phyloP scores from a whole-genome alignment of 345 rosid genomes.

The Xanthoceras sorbifolium region DNA sequence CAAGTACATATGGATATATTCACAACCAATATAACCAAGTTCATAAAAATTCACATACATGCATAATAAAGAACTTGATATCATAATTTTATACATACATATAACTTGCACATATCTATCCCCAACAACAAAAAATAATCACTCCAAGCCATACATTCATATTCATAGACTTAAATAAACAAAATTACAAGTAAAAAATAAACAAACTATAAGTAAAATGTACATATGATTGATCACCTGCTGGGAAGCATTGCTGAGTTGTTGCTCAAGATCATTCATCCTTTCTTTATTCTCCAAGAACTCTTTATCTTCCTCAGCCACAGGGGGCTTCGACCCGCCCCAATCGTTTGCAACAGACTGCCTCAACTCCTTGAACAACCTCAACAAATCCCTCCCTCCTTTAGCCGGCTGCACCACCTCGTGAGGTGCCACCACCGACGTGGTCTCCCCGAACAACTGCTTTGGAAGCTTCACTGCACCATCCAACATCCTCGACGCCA shows the following conservation, averaged over 20 bases:
- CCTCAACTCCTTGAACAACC: slow-evolving; percentile 88
- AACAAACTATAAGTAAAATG: too few species aligned
- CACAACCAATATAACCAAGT: neutral
- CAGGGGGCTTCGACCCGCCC: slow-evolving; percentile 79
- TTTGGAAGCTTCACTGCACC: slow-evolving; percentile 84
- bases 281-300: slow-evolving; percentile 81
- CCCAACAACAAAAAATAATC: neutral
- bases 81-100: neutral
- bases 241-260: slow-evolving; percentile 88
- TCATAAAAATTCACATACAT: neutral
- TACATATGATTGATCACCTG: slow-evolving; percentile 46
- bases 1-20: neutral
- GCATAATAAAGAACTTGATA: neutral
- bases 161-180: neutral
- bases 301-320: slow-evolving; percentile 91
- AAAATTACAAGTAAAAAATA: neutral
- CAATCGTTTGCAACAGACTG: slow-evolving; percentile 87
- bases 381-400: slow-evolving; percentile 87
- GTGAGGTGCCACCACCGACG: slow-evolving; percentile 49
- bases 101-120: neutral
- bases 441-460: slow-evolving; percentile 82
- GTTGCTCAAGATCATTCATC: slow-evolving; percentile 84
- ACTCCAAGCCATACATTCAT: neutral
- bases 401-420: slow-evolving; percentile 89
- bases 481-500: slow-evolving; percentile 93